phyloP scores from a whole-genome alignment of 1,139 yeast species.

The Candida tetrigidarum region DNA sequence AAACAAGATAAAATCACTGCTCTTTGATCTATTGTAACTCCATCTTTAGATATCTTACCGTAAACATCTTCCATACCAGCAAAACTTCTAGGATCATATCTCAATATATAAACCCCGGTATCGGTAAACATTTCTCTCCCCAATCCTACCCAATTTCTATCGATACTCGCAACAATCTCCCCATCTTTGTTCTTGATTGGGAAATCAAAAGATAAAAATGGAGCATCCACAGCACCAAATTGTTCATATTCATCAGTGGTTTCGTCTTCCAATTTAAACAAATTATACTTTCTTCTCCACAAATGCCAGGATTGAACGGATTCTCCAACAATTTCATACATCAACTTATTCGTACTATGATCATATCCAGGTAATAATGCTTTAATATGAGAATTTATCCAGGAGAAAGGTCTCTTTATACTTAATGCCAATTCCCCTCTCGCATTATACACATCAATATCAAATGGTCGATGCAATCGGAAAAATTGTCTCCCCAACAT shows the following conservation, averaged over 20 bases:
- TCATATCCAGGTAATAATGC: constrained; percentile 63
- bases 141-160: constrained; percentile 93
- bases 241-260: constrained; percentile 57
- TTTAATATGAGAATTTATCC: constrained; percentile 87
- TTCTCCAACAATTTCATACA: constrained; percentile 72
- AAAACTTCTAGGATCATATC: constrained; percentile 78
- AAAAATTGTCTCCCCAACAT: constrained; percentile 80
- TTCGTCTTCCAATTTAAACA: constrained; percentile 61
- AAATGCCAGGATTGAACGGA: constrained; percentile 92
- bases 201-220: constrained; percentile 84
- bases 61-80: constrained; percentile 41
- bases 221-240: constrained; percentile 87
- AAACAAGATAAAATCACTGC: constrained; percentile 88
- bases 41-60: constrained; percentile 14
- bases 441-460: constrained; percentile 77
- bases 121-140: constrained; percentile 94
- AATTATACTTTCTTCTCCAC: constrained; percentile 86
- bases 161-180: constrained; percentile 72
- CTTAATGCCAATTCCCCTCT: constrained; percentile 72
- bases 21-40: constrained; percentile 69
- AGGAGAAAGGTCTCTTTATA: constrained; percentile 79
- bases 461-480: constrained; percentile 84
- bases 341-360: constrained; percentile 32
- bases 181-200: constrained; percentile 68
- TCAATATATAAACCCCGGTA: constrained; percentile 85